Conservation (phyloP, 768 basidiomycete species). For the Mrakia gelida region DNA sequence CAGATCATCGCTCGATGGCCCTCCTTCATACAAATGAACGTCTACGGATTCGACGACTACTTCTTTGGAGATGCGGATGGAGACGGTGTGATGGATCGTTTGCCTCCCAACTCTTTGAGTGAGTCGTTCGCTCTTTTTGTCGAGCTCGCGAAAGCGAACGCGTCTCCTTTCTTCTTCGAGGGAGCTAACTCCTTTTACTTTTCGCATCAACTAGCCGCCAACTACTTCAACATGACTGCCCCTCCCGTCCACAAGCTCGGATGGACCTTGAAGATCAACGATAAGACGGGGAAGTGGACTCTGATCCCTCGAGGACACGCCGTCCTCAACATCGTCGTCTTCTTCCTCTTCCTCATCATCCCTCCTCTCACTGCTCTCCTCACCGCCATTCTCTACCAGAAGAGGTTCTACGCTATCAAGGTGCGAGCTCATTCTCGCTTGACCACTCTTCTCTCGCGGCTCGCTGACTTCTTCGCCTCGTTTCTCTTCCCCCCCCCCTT, state of each 20-base stretch:
- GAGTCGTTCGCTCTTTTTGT: neutral
- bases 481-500: neutral
- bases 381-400: conserved; percentile 72
- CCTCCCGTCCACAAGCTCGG: conserved; percentile 71
- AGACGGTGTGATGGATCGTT: conserved; percentile 81
- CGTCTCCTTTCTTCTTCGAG: neutral
- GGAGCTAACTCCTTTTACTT: neutral
- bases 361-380: conserved; percentile 78
- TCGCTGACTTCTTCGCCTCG: neutral
- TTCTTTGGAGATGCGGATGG: conserved; percentile 86
- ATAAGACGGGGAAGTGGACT: conserved; percentile 68
- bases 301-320: conserved; percentile 74
- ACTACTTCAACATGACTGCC: conserved; percentile 84
- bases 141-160: neutral
- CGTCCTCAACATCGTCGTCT: conserved; percentile 79
- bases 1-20: conserved; percentile 82
- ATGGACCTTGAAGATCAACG: conserved; percentile 78
- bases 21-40: conserved; percentile 79
- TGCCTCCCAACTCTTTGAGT: conserved; percentile 66
- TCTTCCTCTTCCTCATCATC: conserved; percentile 70
- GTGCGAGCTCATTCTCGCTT: conserved; percentile 35
- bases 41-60: conserved; percentile 84
- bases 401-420: conserved; percentile 87
- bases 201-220: conserved; percentile 50
- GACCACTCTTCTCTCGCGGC: neutral